These are phyloP conservation scores for Glycyrrhiza uralensis DNA, from an alignment of 306 rosid genomes.

Conservation along the genomic window DNA sequence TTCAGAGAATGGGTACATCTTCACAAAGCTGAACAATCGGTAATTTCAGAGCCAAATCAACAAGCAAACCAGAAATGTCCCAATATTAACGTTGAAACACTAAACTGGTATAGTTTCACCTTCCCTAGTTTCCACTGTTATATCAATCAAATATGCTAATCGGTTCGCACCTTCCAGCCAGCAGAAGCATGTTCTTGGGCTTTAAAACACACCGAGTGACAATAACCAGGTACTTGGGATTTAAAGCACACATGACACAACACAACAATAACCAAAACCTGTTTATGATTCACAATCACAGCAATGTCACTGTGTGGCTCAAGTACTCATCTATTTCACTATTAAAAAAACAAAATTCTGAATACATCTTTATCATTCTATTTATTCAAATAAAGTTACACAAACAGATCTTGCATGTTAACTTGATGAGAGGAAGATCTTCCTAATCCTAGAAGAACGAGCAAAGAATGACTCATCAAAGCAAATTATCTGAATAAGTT, in stretches of 20 bases:
- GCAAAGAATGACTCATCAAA: not conserved
- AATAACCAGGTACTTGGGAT: no score
- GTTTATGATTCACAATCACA: not conserved
- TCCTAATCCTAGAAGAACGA: not conserved
- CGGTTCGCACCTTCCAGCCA: not conserved
- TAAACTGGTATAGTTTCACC: not conserved
- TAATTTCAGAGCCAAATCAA: not conserved
- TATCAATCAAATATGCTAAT: not conserved
- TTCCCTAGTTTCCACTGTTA: not conserved
- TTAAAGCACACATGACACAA: no score
- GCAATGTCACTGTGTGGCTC: not conserved
- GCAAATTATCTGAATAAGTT: not conserved
- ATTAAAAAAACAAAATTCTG: not conserved
- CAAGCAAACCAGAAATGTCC: not conserved
- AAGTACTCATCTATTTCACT: not conserved
- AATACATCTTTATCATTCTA: not conserved
- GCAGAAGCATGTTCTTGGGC: not conserved
- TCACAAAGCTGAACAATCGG: not conserved
- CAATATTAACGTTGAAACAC: not conserved
- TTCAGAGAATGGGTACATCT: not conserved
- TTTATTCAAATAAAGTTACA: slow-evolving; percentile 6
- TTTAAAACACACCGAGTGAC: not conserved
- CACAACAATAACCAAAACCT: not conserved
- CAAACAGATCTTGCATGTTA: not conserved
- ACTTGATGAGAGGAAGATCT: not conserved